Conservation (phyloP, 106 monocot genomes). For the Dendrobium chrysotoxum region DNA sequence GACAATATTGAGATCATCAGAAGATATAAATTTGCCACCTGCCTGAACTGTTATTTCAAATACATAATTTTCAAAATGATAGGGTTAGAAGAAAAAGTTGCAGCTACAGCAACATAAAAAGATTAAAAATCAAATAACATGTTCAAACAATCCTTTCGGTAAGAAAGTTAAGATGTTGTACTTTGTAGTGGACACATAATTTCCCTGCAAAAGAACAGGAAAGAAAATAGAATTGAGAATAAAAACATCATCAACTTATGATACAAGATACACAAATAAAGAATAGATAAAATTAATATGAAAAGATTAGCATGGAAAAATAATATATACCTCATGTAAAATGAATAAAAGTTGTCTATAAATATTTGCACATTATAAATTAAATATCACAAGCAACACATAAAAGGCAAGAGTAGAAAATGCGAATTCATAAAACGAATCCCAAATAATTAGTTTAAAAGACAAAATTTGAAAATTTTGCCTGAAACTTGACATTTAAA, state of each 20-base stretch:
- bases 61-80: background rate
- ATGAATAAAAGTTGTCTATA: background rate
- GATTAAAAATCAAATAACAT: slow-evolving; percentile 40
- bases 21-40: slow-evolving; percentile 97
- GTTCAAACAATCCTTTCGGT: slow-evolving; percentile 98
- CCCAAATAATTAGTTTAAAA: no score
- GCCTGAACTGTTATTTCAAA: slow-evolving; percentile 85
- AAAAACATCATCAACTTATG: background rate
- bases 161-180: slow-evolving; percentile 89
- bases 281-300: background rate
- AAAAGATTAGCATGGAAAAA: background rate
- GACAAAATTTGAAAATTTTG: no score
- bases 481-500: no score
- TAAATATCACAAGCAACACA: background rate
- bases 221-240: background rate
- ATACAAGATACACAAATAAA: background rate
- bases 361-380: background rate
- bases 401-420: background rate
- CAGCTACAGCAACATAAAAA: background rate
- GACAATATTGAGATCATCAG: slow-evolving; percentile 98
- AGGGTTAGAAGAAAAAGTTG: slow-evolving; percentile 25
- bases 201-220: slow-evolving; percentile 56
- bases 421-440: background rate
- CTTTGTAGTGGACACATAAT: slow-evolving; percentile 94
- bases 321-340: background rate